Base-by-base conservation (phyloP, 2,329 filamentous ascomycete species). In the Aspergillus pseudoglaucus region DNA sequence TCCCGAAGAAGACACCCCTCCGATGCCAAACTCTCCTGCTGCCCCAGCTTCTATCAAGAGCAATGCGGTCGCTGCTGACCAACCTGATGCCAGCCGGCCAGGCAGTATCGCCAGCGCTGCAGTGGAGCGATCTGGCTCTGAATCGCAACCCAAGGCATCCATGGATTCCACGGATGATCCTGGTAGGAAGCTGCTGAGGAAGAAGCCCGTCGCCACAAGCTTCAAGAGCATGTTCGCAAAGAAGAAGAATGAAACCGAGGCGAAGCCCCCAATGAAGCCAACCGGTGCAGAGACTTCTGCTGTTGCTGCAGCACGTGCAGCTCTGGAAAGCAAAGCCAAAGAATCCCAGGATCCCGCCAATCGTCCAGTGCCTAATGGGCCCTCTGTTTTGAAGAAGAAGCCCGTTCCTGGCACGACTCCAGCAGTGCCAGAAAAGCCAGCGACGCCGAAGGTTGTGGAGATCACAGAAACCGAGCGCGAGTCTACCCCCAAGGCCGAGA, bases 191-290 rank as follows among this genome's bases (percentile, higher is more conserved):
- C 56, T 71, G 42, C 56, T 71, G 42, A 68, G 68, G 56, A 74
- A 73, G 60, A 73, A 71, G 53, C 53, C 60, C 20, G 64, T 60
- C 43, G 70, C 66, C 47, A 56, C 64, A 10, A 67, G 66, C n/a
- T 66, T 74, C 47, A 74, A 73, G 59, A 65, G 60, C 38, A 66
- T 75, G 56, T 74, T 75, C 50, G 64, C 64, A 15, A 63, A 58
- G 50, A 63, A 67, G 53, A 69, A 68, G 58, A 59, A 55, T 33
- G 60, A 66, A 1, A 3, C 44, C 3, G 54, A 55, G n/a, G 14
- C 35, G 7, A 57, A 53, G 46, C 57, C 59, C 15, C 55, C 64
- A 8, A 56, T 64, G 55, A 69, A 70, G 49, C 57, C 60, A 47
- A 64, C 59, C 27, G 59, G 59, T 33, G 56, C 58, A 37, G 62